Conservation (phyloP, 768 basidiomycete genomes). For the Kwoniella sp. region DNA sequence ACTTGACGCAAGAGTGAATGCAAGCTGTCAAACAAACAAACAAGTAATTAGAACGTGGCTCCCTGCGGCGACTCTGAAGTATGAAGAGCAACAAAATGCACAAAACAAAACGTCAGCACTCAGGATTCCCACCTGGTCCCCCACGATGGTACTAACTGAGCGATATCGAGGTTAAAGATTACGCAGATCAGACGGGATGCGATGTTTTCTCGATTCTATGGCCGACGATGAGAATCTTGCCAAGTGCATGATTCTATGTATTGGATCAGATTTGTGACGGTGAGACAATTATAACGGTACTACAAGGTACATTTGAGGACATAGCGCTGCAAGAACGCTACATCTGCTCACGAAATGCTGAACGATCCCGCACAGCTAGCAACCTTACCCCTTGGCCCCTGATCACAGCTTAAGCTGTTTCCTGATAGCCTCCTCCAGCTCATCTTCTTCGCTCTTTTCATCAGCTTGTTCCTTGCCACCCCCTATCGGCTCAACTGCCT, state of each 20-base stretch:
- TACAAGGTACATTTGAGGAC: not conserved
- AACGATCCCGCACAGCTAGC: no score
- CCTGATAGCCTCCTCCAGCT: constrained; percentile 16
- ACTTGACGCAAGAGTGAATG: no score
- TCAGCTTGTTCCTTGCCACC: constrained; percentile 1
- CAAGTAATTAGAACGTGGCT: no score
- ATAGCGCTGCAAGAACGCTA: no score
- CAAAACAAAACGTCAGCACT: not conserved
- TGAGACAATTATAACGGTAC: not conserved
- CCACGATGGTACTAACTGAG: not conserved
- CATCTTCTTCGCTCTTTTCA: not conserved
- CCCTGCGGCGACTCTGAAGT: no score
- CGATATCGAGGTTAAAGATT: constrained; percentile 1
- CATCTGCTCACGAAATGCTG: no score
- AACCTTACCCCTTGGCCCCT: no score
- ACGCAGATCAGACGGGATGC: not conserved
- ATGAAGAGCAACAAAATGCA: not conserved
- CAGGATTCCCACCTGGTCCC: constrained; percentile 3
- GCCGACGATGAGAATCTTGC: not conserved
- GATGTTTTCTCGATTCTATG: not conserved
- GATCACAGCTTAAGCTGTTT: constrained; percentile 10
- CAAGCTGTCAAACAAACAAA: no score
- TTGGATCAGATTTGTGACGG: no score
- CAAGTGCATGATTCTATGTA: no score
- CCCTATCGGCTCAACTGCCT: not conserved